Conservation (phyloP, 2,329 filamentous ascomycete species). For the Zymoseptoria crescenta region DNA sequence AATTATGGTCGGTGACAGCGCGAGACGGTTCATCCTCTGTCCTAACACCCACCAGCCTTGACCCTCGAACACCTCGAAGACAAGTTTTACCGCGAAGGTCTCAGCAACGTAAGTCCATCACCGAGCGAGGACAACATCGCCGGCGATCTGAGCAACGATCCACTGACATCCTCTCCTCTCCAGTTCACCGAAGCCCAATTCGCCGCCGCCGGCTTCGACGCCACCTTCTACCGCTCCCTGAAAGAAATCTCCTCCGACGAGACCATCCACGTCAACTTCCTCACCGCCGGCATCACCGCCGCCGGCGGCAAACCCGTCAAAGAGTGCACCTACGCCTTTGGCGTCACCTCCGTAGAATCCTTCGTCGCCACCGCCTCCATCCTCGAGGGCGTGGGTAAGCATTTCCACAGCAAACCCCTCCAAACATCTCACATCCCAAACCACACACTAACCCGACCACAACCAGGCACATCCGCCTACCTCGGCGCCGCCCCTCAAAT, state of each 20-base stretch:
- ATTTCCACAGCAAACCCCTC: not conserved
- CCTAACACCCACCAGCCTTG: conserved; percentile 21
- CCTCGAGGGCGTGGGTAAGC: conserved; percentile 49
- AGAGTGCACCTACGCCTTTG: conserved; percentile 46
- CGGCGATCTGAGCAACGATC: conserved; percentile 22
- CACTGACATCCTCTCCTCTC: conserved; percentile 9
- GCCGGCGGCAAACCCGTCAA: conserved; percentile 46
- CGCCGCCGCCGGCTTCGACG: conserved; percentile 25
- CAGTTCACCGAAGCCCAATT: conserved; percentile 5
- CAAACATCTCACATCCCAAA: not conserved
- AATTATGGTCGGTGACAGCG: conserved; percentile 25
- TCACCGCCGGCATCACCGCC: conserved; percentile 38
- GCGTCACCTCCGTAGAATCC: conserved; percentile 33
- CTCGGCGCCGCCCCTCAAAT: conserved; percentile 54
- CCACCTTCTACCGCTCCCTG: conserved; percentile 51
- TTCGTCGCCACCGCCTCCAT: conserved; percentile 47
- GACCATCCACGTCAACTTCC: conserved; percentile 48
- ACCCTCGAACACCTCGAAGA: conserved; percentile 46
- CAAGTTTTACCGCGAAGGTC: conserved; percentile 50
- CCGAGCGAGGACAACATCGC: not conserved
- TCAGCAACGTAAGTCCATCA: conserved; percentile 21
- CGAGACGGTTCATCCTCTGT: not conserved
- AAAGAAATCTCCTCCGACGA: conserved; percentile 51
- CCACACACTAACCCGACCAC: not conserved
- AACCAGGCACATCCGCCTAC: conserved; percentile 44